Base-by-base conservation (phyloP, 768 basidiomycete genomes). In the Mycena vitilis region DNA sequence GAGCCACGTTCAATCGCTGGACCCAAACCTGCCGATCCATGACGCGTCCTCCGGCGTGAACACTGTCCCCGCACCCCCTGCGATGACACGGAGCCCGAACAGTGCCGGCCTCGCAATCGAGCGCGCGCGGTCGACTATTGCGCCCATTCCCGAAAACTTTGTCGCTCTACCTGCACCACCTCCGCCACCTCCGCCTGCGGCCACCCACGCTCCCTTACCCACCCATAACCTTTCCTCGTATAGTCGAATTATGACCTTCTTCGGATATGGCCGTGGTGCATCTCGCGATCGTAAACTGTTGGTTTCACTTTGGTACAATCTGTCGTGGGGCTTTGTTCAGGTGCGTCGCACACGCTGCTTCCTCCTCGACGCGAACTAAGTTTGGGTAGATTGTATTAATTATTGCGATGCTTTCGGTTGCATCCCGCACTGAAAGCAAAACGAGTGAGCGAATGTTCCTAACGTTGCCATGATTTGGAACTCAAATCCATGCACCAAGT, bases 221-320 rank as follows among this genome's bases (percentile, higher is more conserved):
- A 72, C 67, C 64, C 75, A 74, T 74, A 67, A 74, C 34, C 66
- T 57, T 72, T 76, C 80, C 3, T 63, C 75, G 1, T 75, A 77
- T 65, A 60, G 56, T 42, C 78, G 77, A 59, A 34, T 80, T 7
- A 78, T 84, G 68, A 74, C 75, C 2, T 81, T 85, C 71, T 76
- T 89, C 38, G 89, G 88, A 6, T 80, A 84, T 71, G 88, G 89
- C 10, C 80, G 81, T n/a, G 78, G 83, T 47, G 85, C 83, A n/a
- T 79, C 84, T 9, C 79, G 77, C 67, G 80, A 80, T 22, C 80
- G 88, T 51, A 85, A 84, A 71, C 80, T 84, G 55, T 73, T 88
- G 23, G 79, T 89, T 34, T 84, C 84, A 18, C 69, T 89, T 11
- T 75, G 86, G 34, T 84, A 82, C 73, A 82, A 80, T 45, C 63